phyloP scores from a whole-genome alignment of 768 basidiomycete species.

The Boletellus ananiceps region DNA sequence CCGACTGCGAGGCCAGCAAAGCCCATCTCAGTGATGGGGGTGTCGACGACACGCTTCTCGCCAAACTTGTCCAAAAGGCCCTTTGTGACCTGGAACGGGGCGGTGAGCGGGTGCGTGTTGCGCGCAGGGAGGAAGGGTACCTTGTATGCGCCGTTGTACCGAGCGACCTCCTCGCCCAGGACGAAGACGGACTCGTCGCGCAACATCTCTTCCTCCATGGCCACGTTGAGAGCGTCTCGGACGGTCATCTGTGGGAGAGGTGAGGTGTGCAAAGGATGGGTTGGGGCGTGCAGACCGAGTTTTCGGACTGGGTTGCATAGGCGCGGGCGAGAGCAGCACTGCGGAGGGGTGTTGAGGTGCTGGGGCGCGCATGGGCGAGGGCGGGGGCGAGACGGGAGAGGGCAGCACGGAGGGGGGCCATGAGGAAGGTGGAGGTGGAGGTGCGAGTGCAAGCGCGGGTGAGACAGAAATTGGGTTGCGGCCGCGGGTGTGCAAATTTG shows the following conservation, averaged over 20 bases:
- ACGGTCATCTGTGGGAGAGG: constrained; percentile 77
- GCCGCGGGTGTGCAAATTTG: constrained; percentile 8
- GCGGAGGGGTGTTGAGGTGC: constrained; percentile 39
- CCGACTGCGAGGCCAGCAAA: constrained; percentile 97
- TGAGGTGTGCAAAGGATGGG: constrained; percentile 18
- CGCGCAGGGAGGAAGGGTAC: constrained; percentile 33
- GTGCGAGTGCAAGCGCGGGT: too few species aligned
- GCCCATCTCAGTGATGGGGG: constrained; percentile 96
- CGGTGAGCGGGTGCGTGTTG: constrained; percentile 10
- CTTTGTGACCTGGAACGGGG: constrained; percentile 76
- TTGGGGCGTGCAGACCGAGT: constrained; percentile 39
- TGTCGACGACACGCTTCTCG: constrained; percentile 96
- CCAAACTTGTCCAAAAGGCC: constrained; percentile 99
- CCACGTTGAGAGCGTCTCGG: constrained; percentile 93
- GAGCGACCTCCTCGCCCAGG: constrained; percentile 95
- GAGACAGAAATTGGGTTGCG: too few species aligned
- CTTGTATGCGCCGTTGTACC: constrained; percentile 98
- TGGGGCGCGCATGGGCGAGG: constrained; percentile 38
- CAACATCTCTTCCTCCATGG: constrained; percentile 99
- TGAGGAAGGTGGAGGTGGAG: constrained; percentile 26
- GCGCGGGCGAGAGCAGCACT: constrained; percentile 45
- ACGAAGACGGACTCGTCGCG: constrained; percentile 94
- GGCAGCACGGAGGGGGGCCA: constrained; percentile 56
- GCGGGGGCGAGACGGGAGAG: constrained; percentile 61
- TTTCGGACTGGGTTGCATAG: constrained; percentile 59